Evolutionary conservation across 108 stramenopile species (phyloP), one percentile per base, ranked within the genome.

Genomic region (Asterionellopsis glacialis): DNA sequence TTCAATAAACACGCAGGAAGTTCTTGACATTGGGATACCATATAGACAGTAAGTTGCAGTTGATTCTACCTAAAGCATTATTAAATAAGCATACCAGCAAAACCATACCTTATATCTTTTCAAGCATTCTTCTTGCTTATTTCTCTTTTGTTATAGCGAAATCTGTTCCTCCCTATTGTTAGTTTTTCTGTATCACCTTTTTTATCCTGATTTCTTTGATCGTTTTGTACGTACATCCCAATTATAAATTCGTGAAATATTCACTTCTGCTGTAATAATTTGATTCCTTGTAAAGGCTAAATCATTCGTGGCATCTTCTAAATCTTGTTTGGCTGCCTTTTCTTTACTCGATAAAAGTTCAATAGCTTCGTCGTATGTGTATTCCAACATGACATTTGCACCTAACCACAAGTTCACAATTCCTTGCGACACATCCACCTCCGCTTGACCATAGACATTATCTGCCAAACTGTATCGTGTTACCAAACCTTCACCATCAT

Each of bases 321-420:
- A 83, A 41, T 93, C 88, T 52, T 64, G 67, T 51, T 79, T 75
- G 5, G 87, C 91, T 49, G 60, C 50, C 45, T 70, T 57, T 45
- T 77, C 60, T 57, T 90, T 91, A 38, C 69, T 59, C 21, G 68
- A 57, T 62, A 96, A 77, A 64, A 95, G 73, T 22, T 78, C 89
- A 40, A 95, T 64, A 19, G 97, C 98, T 51, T 99, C 98, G 14
- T 93, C 84, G 70, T 98, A 98, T 22, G 94, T 91, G 77, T 98
- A 99, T 60, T 99, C 97, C 68, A 99, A 65, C 98, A 99, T 98
- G 55, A 98, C 96, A 84, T 95, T 94, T 47, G 96, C 98, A 25
- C 98, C 98, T 38, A 99, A 69, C 98, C 98, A 99, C 40, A 99
- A 68, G 81, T 96, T 97, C 10, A 99, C 98, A 45, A 76, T 92